Conservation (phyloP, 2,329 filamentous ascomycete species). For the Sporothrix luriei region DNA sequence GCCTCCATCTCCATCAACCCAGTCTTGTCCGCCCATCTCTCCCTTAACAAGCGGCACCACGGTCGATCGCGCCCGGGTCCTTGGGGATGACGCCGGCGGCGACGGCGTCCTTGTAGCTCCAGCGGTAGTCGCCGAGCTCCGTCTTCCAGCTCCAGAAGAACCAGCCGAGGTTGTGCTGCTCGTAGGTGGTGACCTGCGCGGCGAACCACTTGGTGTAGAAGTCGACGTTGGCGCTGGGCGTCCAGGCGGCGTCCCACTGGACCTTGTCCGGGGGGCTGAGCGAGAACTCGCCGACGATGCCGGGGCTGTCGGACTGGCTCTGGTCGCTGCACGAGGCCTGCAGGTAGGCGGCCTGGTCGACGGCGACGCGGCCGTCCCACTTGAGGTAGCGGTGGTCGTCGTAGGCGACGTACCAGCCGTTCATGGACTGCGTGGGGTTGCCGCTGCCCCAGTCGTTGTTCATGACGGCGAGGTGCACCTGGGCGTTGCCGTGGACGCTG, state of each 20-base stretch:
- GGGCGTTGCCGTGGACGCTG: constrained; percentile 47
- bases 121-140: constrained; percentile 47
- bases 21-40: no score
- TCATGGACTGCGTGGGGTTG: constrained; percentile 52
- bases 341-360: constrained; percentile 55
- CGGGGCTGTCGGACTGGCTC: constrained; percentile 49
- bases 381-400: constrained; percentile 64
- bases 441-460: constrained; percentile 59
- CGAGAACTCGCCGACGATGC: constrained; percentile 62
- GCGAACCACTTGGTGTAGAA: constrained; percentile 61
- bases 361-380: constrained; percentile 47
- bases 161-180: constrained; percentile 51
- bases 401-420: constrained; percentile 52
- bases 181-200: constrained; percentile 44
- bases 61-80: background rate
- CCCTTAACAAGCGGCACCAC: background rate
- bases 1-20: no score
- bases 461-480: constrained; percentile 57
- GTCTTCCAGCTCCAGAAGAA: constrained; percentile 60
- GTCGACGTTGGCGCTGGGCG: constrained; percentile 45
- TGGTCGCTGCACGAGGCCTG: constrained; percentile 53
- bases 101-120: constrained; percentile 39
- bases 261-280: constrained; percentile 55
- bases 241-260: constrained; percentile 50
- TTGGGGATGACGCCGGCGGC: constrained; percentile 31